These are phyloP conservation scores for Trypanosoma scelopori DNA, from an alignment of 208 protist species.

Conservation along the genomic window DNA sequence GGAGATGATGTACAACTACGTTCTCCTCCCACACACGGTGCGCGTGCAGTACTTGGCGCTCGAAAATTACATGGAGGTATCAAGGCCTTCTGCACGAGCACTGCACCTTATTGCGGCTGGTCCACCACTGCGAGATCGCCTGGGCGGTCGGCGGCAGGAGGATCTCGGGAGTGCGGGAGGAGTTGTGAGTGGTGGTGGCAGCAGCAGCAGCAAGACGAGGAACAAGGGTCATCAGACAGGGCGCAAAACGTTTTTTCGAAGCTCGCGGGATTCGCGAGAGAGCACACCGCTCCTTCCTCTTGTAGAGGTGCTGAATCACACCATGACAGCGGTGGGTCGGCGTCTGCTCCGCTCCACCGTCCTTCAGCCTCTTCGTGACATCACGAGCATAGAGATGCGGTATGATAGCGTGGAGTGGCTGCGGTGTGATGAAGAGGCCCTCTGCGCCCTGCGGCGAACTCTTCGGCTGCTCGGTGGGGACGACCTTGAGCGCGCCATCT, in stretches of 20 bases:
- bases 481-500: slow-evolving; percentile 30
- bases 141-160: not conserved
- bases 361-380: slow-evolving; percentile 75
- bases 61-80: slow-evolving; percentile 71
- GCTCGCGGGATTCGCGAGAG: slow-evolving; percentile 6
- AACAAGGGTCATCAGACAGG: not conserved
- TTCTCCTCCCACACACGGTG: slow-evolving; percentile 65
- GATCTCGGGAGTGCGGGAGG: not conserved
- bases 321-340: slow-evolving; percentile 71
- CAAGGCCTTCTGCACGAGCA: slow-evolving; percentile 55
- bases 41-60: slow-evolving; percentile 62
- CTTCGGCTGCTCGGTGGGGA: slow-evolving; percentile 15
- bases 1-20: slow-evolving; percentile 70
- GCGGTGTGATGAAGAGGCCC: slow-evolving; percentile 29
- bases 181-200: not conserved
- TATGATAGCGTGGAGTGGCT: slow-evolving; percentile 81
- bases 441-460: slow-evolving; percentile 20
- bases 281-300: slow-evolving; percentile 34
- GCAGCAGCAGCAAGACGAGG: not conserved
- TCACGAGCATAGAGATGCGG: slow-evolving; percentile 55
- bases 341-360: slow-evolving; percentile 69
- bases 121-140: slow-evolving; percentile 4
- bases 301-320: slow-evolving; percentile 56
- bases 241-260: slow-evolving; percentile 27
- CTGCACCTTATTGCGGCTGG: slow-evolving; percentile 49